Conservation (phyloP, 2,329 filamentous ascomycete species). For the Ceratocystis lukuohia region DNA sequence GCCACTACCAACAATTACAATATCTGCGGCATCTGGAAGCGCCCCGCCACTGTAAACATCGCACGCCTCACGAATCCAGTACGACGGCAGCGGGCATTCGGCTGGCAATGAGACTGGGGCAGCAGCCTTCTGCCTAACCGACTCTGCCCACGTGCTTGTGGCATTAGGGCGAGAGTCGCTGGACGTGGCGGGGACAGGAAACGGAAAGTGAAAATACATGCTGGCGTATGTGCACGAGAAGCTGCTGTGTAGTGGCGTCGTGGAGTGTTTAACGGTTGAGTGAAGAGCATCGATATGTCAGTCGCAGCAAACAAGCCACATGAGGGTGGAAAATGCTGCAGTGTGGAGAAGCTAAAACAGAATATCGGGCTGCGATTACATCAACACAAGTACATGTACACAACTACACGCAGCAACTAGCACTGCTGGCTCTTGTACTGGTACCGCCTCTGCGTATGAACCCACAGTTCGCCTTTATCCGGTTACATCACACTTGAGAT, state of each 20-base stretch:
- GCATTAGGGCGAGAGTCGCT: background rate
- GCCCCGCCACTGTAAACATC: slow-evolving; percentile 19
- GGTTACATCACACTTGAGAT: background rate
- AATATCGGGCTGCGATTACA: background rate
- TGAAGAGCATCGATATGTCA: no score
- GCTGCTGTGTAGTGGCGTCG: background rate
- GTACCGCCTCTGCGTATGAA: background rate
- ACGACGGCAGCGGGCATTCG: slow-evolving; percentile 10
- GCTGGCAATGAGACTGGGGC: slow-evolving; percentile 7
- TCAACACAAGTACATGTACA: background rate
- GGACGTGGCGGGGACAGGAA: slow-evolving; percentile 12
- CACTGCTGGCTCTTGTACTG: background rate
- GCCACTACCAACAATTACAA: slow-evolving; percentile 42
- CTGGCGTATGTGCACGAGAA: background rate
- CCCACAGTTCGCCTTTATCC: background rate
- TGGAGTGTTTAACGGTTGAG: no score
- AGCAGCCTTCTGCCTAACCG: slow-evolving; percentile 5
- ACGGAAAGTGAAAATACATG: slow-evolving; percentile 17
- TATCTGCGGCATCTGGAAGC: slow-evolving; percentile 32
- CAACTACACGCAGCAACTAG: background rate
- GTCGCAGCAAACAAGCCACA: no score
- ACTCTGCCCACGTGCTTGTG: slow-evolving; percentile 5
- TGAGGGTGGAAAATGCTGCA: background rate
- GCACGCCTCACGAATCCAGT: slow-evolving; percentile 23
- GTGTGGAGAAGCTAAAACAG: background rate